These are phyloP conservation scores for Pythium phragmiticola DNA, from an alignment of 352 stramenopile species.

Conservation along the genomic window DNA sequence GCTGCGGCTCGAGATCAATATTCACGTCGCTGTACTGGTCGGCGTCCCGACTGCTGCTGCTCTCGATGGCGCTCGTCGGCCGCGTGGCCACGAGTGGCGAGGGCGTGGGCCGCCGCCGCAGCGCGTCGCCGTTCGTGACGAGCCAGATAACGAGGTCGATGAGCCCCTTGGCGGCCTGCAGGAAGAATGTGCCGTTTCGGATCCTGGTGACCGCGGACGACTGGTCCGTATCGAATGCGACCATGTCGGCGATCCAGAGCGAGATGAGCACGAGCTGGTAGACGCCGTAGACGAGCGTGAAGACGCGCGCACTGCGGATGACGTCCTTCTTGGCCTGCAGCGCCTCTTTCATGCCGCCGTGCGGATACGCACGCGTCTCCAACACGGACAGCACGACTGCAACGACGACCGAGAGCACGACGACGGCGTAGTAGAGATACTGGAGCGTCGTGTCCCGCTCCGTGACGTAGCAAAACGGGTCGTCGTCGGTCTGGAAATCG, in stretches of 20 bases:
- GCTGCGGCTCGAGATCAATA: slow-evolving; percentile 79
- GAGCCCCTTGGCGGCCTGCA: slow-evolving; percentile 74
- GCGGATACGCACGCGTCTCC: slow-evolving; percentile 71
- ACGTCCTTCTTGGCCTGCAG: slow-evolving; percentile 79
- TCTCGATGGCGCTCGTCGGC: slow-evolving; percentile 30
- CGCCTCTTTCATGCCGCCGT: slow-evolving; percentile 74
- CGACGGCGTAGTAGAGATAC: slow-evolving; percentile 73
- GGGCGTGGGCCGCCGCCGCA: not conserved
- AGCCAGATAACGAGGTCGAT: slow-evolving; percentile 87
- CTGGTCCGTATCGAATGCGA: slow-evolving; percentile 39
- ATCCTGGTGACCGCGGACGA: slow-evolving; percentile 35
- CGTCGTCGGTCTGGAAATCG: slow-evolving; percentile 34
- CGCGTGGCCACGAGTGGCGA: slow-evolving; percentile 17
- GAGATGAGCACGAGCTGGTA: slow-evolving; percentile 85
- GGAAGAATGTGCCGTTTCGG: slow-evolving; percentile 61
- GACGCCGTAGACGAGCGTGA: slow-evolving; percentile 75
- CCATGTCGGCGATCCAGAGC: slow-evolving; percentile 67
- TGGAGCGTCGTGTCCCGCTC: slow-evolving; percentile 64
- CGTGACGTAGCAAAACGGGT: slow-evolving; percentile 70
- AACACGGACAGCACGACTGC: slow-evolving; percentile 62
- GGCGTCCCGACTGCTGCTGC: slow-evolving; percentile 3
- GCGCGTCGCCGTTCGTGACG: slow-evolving; percentile 57
- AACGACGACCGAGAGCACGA: slow-evolving; percentile 65
- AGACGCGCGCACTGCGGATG: slow-evolving; percentile 77
- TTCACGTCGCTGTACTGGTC: slow-evolving; percentile 72